Evolutionary conservation across 2,329 filamentous ascomycete species (phyloP), one percentile per base, ranked within the genome.

Genomic region (Hypoxylon sp.): DNA sequence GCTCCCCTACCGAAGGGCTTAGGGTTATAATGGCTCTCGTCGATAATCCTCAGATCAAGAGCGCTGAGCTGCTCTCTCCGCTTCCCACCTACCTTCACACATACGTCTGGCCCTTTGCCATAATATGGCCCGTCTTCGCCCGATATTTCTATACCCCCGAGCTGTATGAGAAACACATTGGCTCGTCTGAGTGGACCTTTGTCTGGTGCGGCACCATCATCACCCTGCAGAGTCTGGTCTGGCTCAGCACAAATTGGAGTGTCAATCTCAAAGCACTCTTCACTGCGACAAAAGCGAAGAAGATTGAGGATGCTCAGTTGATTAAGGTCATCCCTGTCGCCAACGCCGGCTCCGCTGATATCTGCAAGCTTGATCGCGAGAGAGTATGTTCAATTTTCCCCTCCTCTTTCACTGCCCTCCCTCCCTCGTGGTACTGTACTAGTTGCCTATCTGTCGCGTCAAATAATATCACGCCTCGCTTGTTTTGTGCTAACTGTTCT

Each of bases 211-310:
- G 92, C 76, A 87, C 90, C 73, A 98, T 99, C 78, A 86, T 97
- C 79, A 97, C 95, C 10, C 77, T 92, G 63, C 97, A 99, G 84
- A 90, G 93, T 71, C 87, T 99, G 71, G 84, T 94, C 74, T 99
- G 96, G 95, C 87, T 99, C 69, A 95, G 92, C 84, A 99, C 96
- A 51, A 94, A 98, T 83, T 99, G 96, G 96, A 98, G 93, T 78
- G 94, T 99, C 79, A 91, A 95, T 78, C 84, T 98, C 71, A 89
- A 90, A 77, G 92, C 91, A 22, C 82, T 90, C 68, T 97, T 98
- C 81, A 98, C 92, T 11, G 89, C 95, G 1, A 91, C 86, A 61
- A 88, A 86, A 73, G 92, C 91, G 61, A 87, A 86, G 67, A 88
- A 86, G 54, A 84, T 98, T 37, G 85, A 91, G 59, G 89, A 91